Conservation (phyloP, 2,329 filamentous ascomycete genomes). For the Exserohilum turcica region DNA sequence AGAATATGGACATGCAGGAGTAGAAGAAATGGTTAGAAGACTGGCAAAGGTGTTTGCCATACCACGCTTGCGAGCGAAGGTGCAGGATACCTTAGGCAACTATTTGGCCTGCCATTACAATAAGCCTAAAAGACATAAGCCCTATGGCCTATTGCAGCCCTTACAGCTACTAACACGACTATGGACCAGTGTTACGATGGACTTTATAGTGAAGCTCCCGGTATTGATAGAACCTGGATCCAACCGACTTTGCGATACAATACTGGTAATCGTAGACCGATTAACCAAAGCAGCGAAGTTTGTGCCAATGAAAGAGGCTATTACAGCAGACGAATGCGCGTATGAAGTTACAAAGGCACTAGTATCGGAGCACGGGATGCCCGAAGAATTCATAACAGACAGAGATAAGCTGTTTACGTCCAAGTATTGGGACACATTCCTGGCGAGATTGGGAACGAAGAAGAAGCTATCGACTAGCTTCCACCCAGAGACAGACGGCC, state of each 20-base stretch:
- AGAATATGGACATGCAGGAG: neutral
- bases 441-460: neutral
- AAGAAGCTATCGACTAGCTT: neutral
- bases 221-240: neutral
- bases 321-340: neutral
- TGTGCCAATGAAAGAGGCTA: neutral
- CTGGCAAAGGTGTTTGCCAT: neutral
- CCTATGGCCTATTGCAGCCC: neutral
- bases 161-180: neutral
- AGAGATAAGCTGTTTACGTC: neutral
- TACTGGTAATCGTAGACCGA: neutral
- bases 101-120: neutral
- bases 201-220: slow-evolving; percentile 1
- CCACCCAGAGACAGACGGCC: neutral
- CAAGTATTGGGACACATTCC: neutral
- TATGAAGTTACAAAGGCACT: neutral
- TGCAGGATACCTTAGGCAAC: neutral
- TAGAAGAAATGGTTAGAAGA: neutral
- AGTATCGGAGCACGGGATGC: neutral
- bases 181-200: neutral
- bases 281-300: slow-evolving; percentile 1
- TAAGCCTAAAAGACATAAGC: neutral
- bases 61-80: neutral
- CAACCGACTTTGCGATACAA: neutral
- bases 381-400: neutral